Evolutionary conservation across 2,329 filamentous ascomycete species (phyloP).

Genomic region (Tolypocladium endophyticum): DNA sequence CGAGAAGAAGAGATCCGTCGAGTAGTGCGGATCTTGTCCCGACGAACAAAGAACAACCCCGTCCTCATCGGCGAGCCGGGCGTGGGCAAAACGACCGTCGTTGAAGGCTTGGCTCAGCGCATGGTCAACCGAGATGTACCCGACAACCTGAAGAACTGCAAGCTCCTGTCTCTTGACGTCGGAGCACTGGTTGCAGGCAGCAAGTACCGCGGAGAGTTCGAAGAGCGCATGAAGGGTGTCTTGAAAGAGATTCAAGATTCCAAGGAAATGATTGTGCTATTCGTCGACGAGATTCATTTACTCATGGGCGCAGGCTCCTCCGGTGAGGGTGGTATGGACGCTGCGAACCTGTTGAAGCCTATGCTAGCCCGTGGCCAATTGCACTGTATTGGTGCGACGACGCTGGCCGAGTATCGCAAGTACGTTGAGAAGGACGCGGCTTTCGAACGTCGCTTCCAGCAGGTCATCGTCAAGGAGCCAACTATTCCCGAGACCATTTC

Average conservation of each 20-base stretch:
- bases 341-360: constrained; percentile 92
- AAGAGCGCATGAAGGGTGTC: constrained; percentile 98
- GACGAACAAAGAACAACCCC: constrained; percentile 97
- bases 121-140: constrained; percentile 97
- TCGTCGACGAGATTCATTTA: constrained; percentile 97
- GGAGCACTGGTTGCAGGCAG: constrained; percentile 91
- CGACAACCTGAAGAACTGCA: constrained; percentile 88
- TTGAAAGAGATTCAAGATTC: constrained; percentile 92
- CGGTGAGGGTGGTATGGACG: constrained; percentile 97
- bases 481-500: constrained; percentile 83
- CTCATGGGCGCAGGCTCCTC: constrained; percentile 94
- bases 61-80: constrained; percentile 96
- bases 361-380: constrained; percentile 95
- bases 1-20: constrained; percentile 91
- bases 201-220: constrained; percentile 97
- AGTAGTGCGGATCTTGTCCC: constrained; percentile 82
- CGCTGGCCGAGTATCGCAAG: constrained; percentile 89
- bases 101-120: constrained; percentile 87
- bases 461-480: constrained; percentile 94
- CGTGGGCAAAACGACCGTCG: constrained; percentile 96
- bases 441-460: constrained; percentile 97
- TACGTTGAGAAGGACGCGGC: constrained; percentile 98
- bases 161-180: constrained; percentile 87
- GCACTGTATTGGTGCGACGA: constrained; percentile 96
- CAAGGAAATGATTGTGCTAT: constrained; percentile 94